Evolutionary conservation across 1,284 basidiomycete species (phyloP).

Genomic region (Sporisorium scitamineum): DNA sequence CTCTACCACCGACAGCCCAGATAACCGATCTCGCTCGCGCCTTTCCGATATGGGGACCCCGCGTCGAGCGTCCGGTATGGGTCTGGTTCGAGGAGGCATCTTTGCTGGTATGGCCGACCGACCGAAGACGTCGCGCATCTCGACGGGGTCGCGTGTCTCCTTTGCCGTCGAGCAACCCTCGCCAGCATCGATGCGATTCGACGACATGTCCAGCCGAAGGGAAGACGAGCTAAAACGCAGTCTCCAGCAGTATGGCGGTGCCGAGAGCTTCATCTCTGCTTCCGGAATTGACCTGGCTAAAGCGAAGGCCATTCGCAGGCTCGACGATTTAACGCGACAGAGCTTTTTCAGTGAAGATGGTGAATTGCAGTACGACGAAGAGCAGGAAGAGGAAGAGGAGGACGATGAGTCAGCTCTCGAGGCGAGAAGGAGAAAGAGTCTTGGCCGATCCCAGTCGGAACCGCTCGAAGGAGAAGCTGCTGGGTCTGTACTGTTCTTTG

Average conservation of each 20-base stretch:
- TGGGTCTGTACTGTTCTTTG: conserved; percentile 43
- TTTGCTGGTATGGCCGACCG: conserved; percentile 46
- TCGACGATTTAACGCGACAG: conserved; percentile 45
- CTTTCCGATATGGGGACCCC: conserved; percentile 43
- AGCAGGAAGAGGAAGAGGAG: conserved; percentile 13
- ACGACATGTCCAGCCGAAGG: conserved; percentile 37
- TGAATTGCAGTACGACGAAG: conserved; percentile 31
- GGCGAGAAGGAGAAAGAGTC: conserved; percentile 12
- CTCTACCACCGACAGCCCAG: conserved; percentile 1
- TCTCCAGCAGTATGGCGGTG: conserved; percentile 15
- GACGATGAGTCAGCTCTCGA: conserved; percentile 7
- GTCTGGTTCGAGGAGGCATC: conserved; percentile 40
- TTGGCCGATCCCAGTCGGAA: conserved; percentile 36
- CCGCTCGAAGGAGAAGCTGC: conserved; percentile 40
- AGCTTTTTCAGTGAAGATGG: conserved; percentile 49
- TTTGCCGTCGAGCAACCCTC: conserved; percentile 35
- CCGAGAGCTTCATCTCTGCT: conserved; percentile 31
- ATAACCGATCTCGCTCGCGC: conserved; percentile 24
- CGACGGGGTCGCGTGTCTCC: conserved; percentile 41
- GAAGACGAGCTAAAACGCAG: conserved; percentile 44
- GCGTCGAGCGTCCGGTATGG: conserved; percentile 32
- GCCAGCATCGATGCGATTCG: conserved; percentile 29
- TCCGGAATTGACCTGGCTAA: conserved; percentile 31
- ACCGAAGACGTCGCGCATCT: conserved; percentile 23
- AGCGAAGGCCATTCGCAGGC: conserved; percentile 29